Conservation (phyloP, 306 rosid genomes). For the Purshia tridentata region DNA sequence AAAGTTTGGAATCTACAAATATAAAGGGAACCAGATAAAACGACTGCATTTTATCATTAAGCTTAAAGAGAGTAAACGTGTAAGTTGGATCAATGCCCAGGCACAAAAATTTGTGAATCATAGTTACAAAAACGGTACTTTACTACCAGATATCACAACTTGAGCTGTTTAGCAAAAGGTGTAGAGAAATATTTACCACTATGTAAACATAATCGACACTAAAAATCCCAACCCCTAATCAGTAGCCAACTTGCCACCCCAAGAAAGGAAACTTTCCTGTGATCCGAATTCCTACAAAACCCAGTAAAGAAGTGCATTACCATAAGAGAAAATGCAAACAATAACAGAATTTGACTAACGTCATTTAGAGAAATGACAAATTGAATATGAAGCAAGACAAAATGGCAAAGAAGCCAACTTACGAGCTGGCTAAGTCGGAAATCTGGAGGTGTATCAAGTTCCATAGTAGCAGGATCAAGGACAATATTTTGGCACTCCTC, state of each 20-base stretch:
- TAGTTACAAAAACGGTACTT: slow-evolving; percentile 19
- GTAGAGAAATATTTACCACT: slow-evolving; percentile 16
- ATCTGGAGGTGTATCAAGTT: slow-evolving; percentile 66
- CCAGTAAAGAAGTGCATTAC: slow-evolving; percentile 12
- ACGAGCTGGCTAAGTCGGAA: slow-evolving; percentile 85
- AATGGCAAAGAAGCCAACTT: slow-evolving; percentile 14
- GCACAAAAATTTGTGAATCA: slow-evolving; percentile 10
- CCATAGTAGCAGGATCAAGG: slow-evolving; percentile 51
- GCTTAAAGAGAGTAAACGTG: slow-evolving; percentile 5
- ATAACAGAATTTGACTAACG: not conserved
- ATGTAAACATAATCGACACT: slow-evolving; percentile 13
- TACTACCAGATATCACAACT: slow-evolving; percentile 20
- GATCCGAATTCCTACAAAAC: slow-evolving; percentile 61
- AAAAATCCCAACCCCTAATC: slow-evolving; percentile 13
- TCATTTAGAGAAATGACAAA: not conserved
- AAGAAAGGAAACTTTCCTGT: slow-evolving; percentile 62
- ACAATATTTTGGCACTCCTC: slow-evolving; percentile 73
- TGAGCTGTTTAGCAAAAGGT: slow-evolving; percentile 24
- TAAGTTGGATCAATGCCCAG: slow-evolving; percentile 22
- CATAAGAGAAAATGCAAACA: not conserved
- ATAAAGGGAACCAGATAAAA: not conserved
- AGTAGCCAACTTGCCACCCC: slow-evolving; percentile 52
- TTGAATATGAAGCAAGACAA: not conserved
- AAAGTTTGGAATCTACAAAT: not conserved
- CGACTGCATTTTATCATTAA: not conserved